phyloP scores from a whole-genome alignment of 352 stramenopile species.

The Pythium inflatum region DNA sequence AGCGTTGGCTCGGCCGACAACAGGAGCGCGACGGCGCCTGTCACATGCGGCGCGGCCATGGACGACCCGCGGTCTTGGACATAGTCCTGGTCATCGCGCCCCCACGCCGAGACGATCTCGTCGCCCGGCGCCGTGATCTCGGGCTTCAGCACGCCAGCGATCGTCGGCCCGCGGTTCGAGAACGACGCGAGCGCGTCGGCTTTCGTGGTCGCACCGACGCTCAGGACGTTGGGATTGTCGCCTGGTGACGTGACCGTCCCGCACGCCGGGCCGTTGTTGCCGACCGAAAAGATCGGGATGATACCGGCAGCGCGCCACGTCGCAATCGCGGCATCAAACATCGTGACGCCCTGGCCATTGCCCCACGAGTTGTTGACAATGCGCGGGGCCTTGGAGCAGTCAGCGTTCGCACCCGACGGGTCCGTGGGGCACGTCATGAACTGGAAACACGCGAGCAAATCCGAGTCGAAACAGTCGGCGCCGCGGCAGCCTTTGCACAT shows the following conservation, averaged over 20 bases:
- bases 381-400: slow-evolving; percentile 32
- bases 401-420: slow-evolving; percentile 29
- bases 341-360: not conserved
- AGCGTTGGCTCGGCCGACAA: slow-evolving; percentile 11
- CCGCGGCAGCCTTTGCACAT: slow-evolving; percentile 36
- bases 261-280: slow-evolving; percentile 31
- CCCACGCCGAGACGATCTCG: slow-evolving; percentile 23
- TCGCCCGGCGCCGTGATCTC: slow-evolving; percentile 37
- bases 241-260: slow-evolving; percentile 23
- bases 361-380: slow-evolving; percentile 38
- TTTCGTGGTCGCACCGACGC: slow-evolving; percentile 31
- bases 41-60: slow-evolving; percentile 43
- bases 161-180: slow-evolving; percentile 29
- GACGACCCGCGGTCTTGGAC: slow-evolving; percentile 26
- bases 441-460: slow-evolving; percentile 33
- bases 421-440: slow-evolving; percentile 40
- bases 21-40: slow-evolving; percentile 38
- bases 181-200: slow-evolving; percentile 17
- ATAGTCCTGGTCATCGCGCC: slow-evolving; percentile 24
- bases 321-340: slow-evolving; percentile 15
- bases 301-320: slow-evolving; percentile 32
- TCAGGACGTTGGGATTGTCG: slow-evolving; percentile 34
- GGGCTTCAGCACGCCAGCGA: slow-evolving; percentile 34
- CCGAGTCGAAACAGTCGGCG: slow-evolving; percentile 25
- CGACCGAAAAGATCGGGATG: slow-evolving; percentile 32